Evolutionary conservation across 768 basidiomycete genomes (phyloP), one percentile per base, ranked within the genome.

Genomic region (Suillus variegatus): DNA sequence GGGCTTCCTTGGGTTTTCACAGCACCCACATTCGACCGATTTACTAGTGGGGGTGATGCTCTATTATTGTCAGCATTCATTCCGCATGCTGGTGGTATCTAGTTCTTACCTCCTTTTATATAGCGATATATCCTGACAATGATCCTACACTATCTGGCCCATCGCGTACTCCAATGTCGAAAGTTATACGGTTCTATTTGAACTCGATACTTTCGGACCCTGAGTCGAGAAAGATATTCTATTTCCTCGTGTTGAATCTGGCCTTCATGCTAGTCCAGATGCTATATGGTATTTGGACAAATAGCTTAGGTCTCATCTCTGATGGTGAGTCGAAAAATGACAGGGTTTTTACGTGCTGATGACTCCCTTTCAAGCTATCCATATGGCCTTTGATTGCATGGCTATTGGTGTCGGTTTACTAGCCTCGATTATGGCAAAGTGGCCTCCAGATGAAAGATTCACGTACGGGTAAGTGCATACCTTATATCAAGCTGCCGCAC

Each of bases 351-450:
- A 60, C 13, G 51, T 62, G 57, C 10, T 65, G 60, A 67, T 9
- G 61, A 52, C 64, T 6, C 20, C 40, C 20, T 12, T 55, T 20
- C 22, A 69, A 99, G 97, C 97, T 25, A 99, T 99, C 44, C 97
- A 99, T 74, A 99, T 99, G 97, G 94, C 95, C 13, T 99, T 99
- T 70, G 97, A 99, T 78, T 99, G 97, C 73, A 88, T 98, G 86
- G 97, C 97, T 0, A 94, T 99, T 61, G 95, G 88, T 0, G 93
- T 99, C 61, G 97, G 97, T 2, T 84, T 99, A 3, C 88, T 97
- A 64, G 97, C 97, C 6, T 96, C 94, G 10, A 93, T 99, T 6
- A 99, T 99, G 92, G 95, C 97, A 2, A 96, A 92, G 13, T 99
- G 97, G 97, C 91, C 94, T 46, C 92, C 95, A 0, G 95, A 99